Evolutionary conservation across 2,329 filamentous ascomycete species (phyloP), one percentile per base, ranked within the genome.

Genomic region (Tolypocladium album): DNA sequence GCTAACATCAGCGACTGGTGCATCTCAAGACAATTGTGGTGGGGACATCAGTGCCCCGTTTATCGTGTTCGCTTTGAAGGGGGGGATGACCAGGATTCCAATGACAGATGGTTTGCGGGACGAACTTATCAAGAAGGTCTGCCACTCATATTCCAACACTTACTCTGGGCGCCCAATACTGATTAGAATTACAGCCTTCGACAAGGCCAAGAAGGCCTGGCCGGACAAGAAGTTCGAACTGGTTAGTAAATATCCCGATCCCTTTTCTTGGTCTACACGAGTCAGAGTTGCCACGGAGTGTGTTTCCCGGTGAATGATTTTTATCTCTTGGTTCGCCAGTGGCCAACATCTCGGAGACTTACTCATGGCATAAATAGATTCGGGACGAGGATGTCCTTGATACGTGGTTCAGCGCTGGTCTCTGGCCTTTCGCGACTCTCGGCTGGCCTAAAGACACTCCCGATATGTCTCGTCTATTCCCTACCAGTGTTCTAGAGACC

Each of bases 1-100:
- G 75, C 76, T 65, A 74, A 75, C 55, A 88, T 96, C 69, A 91
- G 95, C 65, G 93, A 97, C 73, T 97, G 93, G 94, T 97, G 92
- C 77, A 82, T 97, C 66, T 94, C 90, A 24, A 81, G 92, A 72
- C 93, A 97, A 73, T 83, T 97, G 6, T 97, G 93, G 93, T 96
- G 93, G 92, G 93, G 93, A 58, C 94, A 97, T 72, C 91, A 94
- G 74, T 89, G 89, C 62, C 93, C 93, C 20, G 93, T 93, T 55
- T 99, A 95, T 77, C 40, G 17, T 42, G 40, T 42, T 42, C 17
- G 17, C 40, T 42, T 42, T n/a, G 40, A 42, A 42, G 40, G 40
- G 8, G 40, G n/a, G 40, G 17, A 42, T 1, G 40, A 42, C 17
- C 40, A 42, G 17, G 40, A 42, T 42, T n/a, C 17, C 40, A n/a